Percentiles rank a stretch among this genome's conserved stretches.
Evolutionary conservation across 345 rosid genomes (phyloP).

Genomic region (Populus simonii): DNA sequence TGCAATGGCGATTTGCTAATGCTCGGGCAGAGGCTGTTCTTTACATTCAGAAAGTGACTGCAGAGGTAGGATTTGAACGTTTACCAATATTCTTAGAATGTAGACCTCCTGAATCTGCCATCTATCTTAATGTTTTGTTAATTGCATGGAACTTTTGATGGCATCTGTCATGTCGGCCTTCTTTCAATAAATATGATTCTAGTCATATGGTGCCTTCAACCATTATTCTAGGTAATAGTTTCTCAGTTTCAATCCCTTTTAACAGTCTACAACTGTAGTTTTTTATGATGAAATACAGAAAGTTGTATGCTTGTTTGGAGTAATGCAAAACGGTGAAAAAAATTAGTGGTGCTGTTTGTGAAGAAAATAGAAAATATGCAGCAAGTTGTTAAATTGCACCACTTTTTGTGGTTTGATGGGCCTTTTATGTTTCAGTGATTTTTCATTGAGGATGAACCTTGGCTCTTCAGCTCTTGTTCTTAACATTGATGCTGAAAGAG

Average conservation of each 20-base stretch:
- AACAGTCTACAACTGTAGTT: background rate
- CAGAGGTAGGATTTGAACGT: constrained; percentile 56
- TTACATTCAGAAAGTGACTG: constrained; percentile 58
- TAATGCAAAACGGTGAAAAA: background rate
- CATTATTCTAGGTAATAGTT: background rate
- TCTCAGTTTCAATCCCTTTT: background rate
- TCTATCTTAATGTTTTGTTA: background rate
- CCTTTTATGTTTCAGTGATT: background rate
- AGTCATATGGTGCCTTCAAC: background rate
- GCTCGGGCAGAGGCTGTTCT: constrained; percentile 68
- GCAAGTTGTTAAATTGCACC: background rate
- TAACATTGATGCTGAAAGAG: background rate
- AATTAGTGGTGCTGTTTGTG: background rate
- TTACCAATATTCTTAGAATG: background rate
- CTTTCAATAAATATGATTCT: background rate
- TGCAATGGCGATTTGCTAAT: constrained; percentile 94
- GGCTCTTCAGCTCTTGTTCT: background rate
- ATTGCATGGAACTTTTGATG: background rate
- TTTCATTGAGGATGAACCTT: background rate
- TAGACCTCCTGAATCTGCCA: background rate
- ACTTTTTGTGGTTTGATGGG: background rate
- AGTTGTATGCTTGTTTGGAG: background rate
- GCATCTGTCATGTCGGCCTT: background rate
- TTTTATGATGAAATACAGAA: background rate
- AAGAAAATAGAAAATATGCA: background rate